These are phyloP conservation scores for Astrephomene gubernaculifera DNA, from an alignment of 139 green algal species.

Conservation along the genomic window DNA sequence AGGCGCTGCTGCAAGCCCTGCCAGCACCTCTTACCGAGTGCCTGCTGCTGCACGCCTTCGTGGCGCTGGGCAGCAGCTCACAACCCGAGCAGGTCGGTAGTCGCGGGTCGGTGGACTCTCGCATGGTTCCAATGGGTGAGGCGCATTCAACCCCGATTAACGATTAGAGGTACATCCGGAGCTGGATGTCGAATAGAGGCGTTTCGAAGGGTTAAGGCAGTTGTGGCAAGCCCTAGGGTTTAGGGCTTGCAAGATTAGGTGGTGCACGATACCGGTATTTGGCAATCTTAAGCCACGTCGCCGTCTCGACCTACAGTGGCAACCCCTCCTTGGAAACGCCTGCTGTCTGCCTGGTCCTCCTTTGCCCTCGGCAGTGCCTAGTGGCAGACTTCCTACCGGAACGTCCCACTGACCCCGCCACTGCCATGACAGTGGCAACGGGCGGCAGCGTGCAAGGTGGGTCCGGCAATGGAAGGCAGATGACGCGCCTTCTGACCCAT, in stretches of 20 bases:
- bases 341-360: too few relatives aligned
- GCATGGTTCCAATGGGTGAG: neutral
- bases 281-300: neutral
- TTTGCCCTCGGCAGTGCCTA: neutral
- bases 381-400: constrained; percentile 32
- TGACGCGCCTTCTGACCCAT: too few relatives aligned
- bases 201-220: neutral
- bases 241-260: neutral
- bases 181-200: neutral
- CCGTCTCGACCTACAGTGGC: neutral
- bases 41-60: constrained; percentile 11
- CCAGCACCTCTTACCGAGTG: neutral
- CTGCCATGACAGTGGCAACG: neutral
- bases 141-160: neutral
- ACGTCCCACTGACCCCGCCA: constrained; percentile 15
- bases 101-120: neutral
- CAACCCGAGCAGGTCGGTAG: neutral
- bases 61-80: constrained; percentile 8
- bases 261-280: neutral
- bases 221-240: neutral
- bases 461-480: too few relatives aligned
- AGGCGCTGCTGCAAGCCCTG: neutral
- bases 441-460: constrained; percentile 4
- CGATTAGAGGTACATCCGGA: neutral
- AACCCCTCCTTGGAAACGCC: neutral